Evolutionary conservation across 139 green algal genomes (phyloP).

Genomic region (Astrephomene gubernaculifera): DNA sequence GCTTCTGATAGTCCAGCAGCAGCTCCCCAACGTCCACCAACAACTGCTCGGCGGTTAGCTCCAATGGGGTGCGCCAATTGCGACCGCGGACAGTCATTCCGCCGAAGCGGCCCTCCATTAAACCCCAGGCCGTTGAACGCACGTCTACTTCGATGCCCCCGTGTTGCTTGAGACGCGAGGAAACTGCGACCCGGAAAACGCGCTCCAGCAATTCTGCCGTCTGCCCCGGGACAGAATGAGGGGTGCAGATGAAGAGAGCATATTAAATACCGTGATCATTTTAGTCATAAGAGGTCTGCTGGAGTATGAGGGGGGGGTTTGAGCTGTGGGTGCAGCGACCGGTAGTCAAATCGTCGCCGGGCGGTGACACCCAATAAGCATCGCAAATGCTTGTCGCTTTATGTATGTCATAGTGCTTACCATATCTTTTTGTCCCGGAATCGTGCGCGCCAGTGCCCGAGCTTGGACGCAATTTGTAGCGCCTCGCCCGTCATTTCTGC

Average conservation of each 20-base stretch:
- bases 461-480: too few species aligned
- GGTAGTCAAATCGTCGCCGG: too few species aligned
- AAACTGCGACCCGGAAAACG: conserved; percentile 35
- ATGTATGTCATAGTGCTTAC: too few species aligned
- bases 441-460: too few species aligned
- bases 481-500: too few species aligned
- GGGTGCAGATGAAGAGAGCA: too few species aligned
- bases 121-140: conserved; percentile 30
- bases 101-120: conserved; percentile 52
- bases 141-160: conserved; percentile 48
- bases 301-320: too few species aligned
- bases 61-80: conserved; percentile 52
- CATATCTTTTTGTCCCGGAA: neutral
- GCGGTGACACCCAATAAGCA: too few species aligned
- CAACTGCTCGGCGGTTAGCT: conserved; percentile 43
- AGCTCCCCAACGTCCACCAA: conserved; percentile 66
- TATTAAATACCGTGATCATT: too few species aligned
- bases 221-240: conserved; percentile 17
- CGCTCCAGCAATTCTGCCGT: conserved; percentile 41
- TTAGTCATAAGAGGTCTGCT: too few species aligned
- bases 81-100: conserved; percentile 47
- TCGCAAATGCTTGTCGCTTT: too few species aligned
- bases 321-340: too few species aligned
- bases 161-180: conserved; percentile 9
- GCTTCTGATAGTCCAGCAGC: conserved; percentile 58